A percentile compares a stretch with the other conserved stretches of the same genome.
These are phyloP conservation scores for Wickerhamomyces queroliae DNA, from an alignment of 805 yeast species.

Conservation along the genomic window DNA sequence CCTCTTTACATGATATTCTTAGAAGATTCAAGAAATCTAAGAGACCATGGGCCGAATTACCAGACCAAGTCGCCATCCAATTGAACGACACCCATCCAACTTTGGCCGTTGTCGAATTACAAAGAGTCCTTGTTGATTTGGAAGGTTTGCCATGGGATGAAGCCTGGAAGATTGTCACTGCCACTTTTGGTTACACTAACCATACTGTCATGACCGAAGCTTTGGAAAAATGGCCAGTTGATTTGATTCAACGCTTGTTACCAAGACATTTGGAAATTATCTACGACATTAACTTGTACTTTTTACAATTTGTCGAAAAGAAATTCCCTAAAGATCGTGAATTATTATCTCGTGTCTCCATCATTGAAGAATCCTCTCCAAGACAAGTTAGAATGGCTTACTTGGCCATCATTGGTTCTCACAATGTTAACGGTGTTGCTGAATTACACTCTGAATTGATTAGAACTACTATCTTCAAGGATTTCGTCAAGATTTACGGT, in stretches of 20 bases:
- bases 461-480: conserved; percentile 83
- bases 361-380: conserved; percentile 76
- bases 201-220: conserved; percentile 96
- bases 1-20: conserved; percentile 84
- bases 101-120: conserved; percentile 82
- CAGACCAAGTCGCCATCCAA: conserved; percentile 87
- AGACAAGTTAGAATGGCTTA: conserved; percentile 90
- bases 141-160: conserved; percentile 77
- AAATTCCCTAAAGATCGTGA: conserved; percentile 68
- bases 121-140: conserved; percentile 77
- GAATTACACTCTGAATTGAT: conserved; percentile 90
- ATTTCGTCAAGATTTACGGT: conserved; percentile 82
- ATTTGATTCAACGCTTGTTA: conserved; percentile 66
- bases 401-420: conserved; percentile 88
- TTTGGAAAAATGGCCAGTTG: conserved; percentile 92
- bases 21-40: conserved; percentile 81
- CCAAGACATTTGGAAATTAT: conserved; percentile 92
- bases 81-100: conserved; percentile 95
- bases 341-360: conserved; percentile 64
- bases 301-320: conserved; percentile 70
- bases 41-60: conserved; percentile 74
- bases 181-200: conserved; percentile 86
- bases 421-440: conserved; percentile 93
- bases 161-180: conserved; percentile 81
- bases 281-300: conserved; percentile 76